These are phyloP conservation scores for Cordyceps tenuipes DNA, from an alignment of 2,329 filamentous ascomycete species.

Conservation along the genomic window DNA sequence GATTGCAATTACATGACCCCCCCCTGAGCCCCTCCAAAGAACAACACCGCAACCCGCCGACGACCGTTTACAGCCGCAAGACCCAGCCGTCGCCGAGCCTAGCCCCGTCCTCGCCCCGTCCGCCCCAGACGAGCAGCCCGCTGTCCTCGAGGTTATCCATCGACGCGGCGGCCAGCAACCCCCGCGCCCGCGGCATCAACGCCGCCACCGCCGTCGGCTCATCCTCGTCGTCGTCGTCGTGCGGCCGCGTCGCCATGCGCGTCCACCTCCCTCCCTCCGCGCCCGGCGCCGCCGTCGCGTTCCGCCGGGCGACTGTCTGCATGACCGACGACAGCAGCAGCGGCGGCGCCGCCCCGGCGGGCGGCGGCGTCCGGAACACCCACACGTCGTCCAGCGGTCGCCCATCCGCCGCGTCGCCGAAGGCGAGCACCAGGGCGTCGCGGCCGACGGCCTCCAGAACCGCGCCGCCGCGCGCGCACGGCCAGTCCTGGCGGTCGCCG, in stretches of 20 bases:
- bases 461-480: conserved; percentile 44
- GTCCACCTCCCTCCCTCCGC: conserved; percentile 42
- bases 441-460: conserved; percentile 47
- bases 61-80: conserved; percentile 33
- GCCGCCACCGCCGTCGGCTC: conserved; percentile 23
- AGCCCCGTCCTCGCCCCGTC: conserved; percentile 41
- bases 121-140: conserved; percentile 53
- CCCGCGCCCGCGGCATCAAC: conserved; percentile 42
- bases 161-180: conserved; percentile 48
- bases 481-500: conserved; percentile 33
- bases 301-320: conserved; percentile 43
- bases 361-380: conserved; percentile 53
- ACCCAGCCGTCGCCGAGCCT: conserved; percentile 57
- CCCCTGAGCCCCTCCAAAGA: too few relatives aligned
- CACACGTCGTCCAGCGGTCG: conserved; percentile 54
- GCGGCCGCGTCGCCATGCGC: conserved; percentile 36
- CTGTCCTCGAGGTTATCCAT: conserved; percentile 52
- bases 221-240: conserved; percentile 46
- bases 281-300: conserved; percentile 29
- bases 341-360: too few relatives aligned
- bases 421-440: conserved; percentile 53
- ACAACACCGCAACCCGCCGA: too few relatives aligned
- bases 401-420: conserved; percentile 48
- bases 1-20: neutral
- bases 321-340: conserved; percentile 46